Evolutionary conservation across 805 yeast genomes (phyloP).

Genomic region (Sungouiella blattae): DNA sequence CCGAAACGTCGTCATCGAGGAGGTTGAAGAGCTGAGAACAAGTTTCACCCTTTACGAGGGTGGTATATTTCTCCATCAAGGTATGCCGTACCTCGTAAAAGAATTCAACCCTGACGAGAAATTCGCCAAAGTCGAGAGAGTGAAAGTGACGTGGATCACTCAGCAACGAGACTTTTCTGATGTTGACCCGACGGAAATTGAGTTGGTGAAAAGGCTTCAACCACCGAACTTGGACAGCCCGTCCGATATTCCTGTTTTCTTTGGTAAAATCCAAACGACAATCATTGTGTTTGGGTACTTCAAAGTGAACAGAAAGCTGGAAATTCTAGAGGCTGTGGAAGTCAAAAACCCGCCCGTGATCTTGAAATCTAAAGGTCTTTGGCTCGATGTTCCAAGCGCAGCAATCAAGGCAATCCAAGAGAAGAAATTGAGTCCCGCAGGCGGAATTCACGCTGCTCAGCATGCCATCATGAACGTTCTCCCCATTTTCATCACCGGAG

Average conservation of each 20-base stretch:
- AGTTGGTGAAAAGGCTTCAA: slow-evolving; percentile 53
- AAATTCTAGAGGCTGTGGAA: slow-evolving; percentile 90
- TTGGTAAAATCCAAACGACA: slow-evolving; percentile 70
- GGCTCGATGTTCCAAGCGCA: slow-evolving; percentile 81
- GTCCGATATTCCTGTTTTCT: slow-evolving; percentile 57
- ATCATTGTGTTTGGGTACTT: slow-evolving; percentile 88
- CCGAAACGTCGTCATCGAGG: slow-evolving; percentile 77
- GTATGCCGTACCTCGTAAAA: slow-evolving; percentile 79
- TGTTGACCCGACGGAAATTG: slow-evolving; percentile 80
- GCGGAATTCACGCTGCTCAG: slow-evolving; percentile 94
- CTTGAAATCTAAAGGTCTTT: slow-evolving; percentile 72
- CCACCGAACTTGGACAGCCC: slow-evolving; percentile 33
- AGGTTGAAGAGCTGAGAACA: slow-evolving; percentile 82
- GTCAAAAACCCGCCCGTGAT: slow-evolving; percentile 83
- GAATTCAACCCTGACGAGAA: slow-evolving; percentile 78
- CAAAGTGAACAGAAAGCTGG: slow-evolving; percentile 70
- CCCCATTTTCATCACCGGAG: slow-evolving; percentile 69
- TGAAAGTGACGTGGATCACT: slow-evolving; percentile 92
- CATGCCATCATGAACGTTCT: slow-evolving; percentile 81
- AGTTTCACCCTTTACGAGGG: slow-evolving; percentile 89
- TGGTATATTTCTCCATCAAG: slow-evolving; percentile 92
- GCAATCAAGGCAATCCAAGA: slow-evolving; percentile 56
- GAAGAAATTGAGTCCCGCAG: slow-evolving; percentile 71
- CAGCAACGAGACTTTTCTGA: slow-evolving; percentile 89
- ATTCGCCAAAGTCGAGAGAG: slow-evolving; percentile 82